Evolutionary conservation across 179 eudicot species (phyloP).

Genomic region (Nepenthes alata): DNA sequence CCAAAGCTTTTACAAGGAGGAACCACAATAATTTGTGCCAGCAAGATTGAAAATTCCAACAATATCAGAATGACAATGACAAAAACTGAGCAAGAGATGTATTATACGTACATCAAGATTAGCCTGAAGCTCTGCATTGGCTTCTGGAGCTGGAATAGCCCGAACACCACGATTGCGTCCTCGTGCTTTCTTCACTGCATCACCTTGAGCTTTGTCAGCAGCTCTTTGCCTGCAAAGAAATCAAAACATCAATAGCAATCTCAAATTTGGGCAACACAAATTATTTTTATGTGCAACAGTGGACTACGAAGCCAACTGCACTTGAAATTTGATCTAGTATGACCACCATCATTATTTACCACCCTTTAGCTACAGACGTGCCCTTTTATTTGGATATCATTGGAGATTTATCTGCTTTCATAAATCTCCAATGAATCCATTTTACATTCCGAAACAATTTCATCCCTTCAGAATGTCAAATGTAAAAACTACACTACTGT

Average conservation of each 20-base stretch:
- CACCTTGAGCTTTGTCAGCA: slow-evolving; percentile 51
- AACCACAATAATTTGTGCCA: no score
- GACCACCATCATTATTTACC: no score
- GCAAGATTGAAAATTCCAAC: background rate
- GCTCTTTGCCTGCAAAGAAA: slow-evolving; percentile 42
- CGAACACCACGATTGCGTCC: slow-evolving; percentile 27
- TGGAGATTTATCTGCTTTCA: no score
- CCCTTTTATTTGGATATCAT: no score
- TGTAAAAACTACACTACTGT: no score
- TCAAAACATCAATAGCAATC: background rate
- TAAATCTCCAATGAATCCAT: no score
- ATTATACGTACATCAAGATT: slow-evolving; percentile 35
- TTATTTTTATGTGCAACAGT: background rate
- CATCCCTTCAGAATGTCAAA: no score
- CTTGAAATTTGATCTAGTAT: no score
- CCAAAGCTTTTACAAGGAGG: no score
- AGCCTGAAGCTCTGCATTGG: slow-evolving; percentile 44
- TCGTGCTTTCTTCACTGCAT: slow-evolving; percentile 24
- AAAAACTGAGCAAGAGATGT: background rate
- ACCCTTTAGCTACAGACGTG: no score
- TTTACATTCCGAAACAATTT: background rate
- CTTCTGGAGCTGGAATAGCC: slow-evolving; percentile 40
- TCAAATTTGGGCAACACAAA: no score
- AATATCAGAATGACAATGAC: background rate
- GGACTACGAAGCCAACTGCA: background rate